Evolutionary conservation across 768 basidiomycete genomes (phyloP).

Genomic region (Pisolithus marmoratus): DNA sequence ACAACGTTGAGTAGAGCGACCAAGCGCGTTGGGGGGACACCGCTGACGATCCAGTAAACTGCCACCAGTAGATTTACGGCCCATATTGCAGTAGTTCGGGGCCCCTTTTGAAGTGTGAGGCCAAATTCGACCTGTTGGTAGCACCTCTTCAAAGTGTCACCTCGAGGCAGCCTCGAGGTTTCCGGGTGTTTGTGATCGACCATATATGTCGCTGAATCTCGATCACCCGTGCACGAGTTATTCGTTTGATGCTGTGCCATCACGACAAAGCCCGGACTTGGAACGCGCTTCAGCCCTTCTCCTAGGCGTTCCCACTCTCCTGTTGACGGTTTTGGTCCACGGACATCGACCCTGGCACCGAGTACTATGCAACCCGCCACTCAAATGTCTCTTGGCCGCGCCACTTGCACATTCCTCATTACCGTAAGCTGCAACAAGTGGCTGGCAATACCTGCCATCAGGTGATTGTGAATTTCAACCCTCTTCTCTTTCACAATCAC

Average conservation of each 20-base stretch:
- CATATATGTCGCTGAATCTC: conserved; percentile 26
- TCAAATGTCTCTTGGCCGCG: too few species aligned
- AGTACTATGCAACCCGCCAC: too few species aligned
- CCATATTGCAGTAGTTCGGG: conserved; percentile 3
- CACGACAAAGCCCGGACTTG: background rate
- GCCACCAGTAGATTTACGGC: conserved; percentile 4
- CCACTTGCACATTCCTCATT: too few species aligned
- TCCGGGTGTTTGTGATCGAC: conserved; percentile 16
- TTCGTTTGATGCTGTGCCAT: background rate
- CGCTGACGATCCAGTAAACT: background rate
- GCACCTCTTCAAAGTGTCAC: conserved; percentile 34
- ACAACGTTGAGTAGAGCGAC: conserved; percentile 5
- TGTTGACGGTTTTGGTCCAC: too few species aligned
- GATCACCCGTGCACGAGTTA: conserved; percentile 3
- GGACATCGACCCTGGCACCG: too few species aligned
- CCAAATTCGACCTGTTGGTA: conserved; percentile 10
- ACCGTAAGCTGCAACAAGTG: too few species aligned
- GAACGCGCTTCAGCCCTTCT: background rate
- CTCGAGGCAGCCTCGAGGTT: conserved; percentile 34
- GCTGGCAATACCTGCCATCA: too few species aligned
- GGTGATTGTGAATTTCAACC: too few species aligned
- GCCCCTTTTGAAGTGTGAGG: conserved; percentile 28
- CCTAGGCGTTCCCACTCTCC: too few species aligned
- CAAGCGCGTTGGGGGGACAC: conserved; percentile 10
- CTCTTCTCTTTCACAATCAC: too few species aligned